Conservation (phyloP, 345 rosid genomes). For the Camelina laxa region DNA sequence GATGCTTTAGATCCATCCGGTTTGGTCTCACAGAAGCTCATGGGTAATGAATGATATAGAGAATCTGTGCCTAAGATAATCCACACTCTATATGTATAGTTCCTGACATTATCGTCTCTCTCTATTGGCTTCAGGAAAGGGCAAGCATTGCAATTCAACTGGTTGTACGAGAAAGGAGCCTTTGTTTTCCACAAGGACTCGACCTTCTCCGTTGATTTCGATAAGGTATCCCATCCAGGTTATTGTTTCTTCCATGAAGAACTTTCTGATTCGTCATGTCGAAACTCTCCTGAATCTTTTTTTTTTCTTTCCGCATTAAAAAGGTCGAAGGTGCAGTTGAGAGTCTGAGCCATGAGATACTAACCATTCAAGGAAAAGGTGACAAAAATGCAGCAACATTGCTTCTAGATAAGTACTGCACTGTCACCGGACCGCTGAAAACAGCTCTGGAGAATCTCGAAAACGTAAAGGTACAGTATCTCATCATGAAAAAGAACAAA, state of each 20-base stretch:
- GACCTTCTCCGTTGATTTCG: conserved; percentile 77
- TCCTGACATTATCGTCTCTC: background rate
- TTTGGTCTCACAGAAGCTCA: conserved; percentile 96
- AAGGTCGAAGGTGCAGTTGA: conserved; percentile 83
- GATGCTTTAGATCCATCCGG: conserved; percentile 91
- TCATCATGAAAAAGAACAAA: background rate
- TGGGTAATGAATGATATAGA: conserved; percentile 61
- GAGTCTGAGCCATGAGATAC: conserved; percentile 80
- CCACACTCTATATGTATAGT: conserved; percentile 1
- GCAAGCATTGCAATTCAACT: conserved; percentile 92
- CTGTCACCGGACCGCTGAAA: conserved; percentile 65
- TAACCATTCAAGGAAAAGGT: conserved; percentile 85
- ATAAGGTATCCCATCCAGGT: conserved; percentile 56
- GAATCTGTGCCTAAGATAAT: conserved; percentile 17
- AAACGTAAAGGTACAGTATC: conserved; percentile 55
- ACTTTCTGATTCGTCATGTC: background rate
- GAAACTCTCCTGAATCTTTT: conserved; percentile 23
- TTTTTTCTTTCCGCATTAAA: conserved; percentile 21
- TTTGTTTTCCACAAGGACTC: conserved; percentile 64
- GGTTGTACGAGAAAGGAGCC: conserved; percentile 86
- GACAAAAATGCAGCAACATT: conserved; percentile 73
- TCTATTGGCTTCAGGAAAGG: conserved; percentile 66
- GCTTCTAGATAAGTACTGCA: conserved; percentile 69
- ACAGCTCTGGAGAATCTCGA: conserved; percentile 70
- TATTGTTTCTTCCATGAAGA: background rate